Evolutionary conservation across 164 flowering plant genomes (phyloP).

Genomic region (Magnolia kwangsiensis): DNA sequence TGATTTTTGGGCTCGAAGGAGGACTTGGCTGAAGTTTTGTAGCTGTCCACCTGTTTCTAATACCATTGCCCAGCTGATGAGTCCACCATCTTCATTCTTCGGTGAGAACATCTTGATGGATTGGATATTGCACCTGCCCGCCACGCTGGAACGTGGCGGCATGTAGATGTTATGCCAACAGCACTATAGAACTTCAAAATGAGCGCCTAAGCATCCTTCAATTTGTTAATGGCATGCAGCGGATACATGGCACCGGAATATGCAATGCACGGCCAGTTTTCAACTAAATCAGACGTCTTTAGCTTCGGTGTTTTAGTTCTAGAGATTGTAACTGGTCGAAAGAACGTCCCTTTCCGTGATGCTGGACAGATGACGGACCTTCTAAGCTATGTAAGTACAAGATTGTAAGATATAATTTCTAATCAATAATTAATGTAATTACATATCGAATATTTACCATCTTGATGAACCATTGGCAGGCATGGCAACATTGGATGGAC

Average conservation of each 20-base stretch:
- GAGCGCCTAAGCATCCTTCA: background rate
- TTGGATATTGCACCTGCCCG: background rate
- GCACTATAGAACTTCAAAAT: background rate
- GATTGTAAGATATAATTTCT: background rate
- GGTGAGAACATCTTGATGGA: background rate
- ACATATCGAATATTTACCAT: background rate
- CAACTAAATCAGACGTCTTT: conserved; percentile 44
- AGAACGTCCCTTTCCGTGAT: background rate
- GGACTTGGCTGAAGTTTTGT: too few species aligned
- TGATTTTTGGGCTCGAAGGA: too few species aligned
- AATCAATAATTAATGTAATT: background rate
- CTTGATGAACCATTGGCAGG: conserved; percentile 5
- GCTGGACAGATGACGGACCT: background rate
- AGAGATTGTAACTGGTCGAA: conserved; percentile 32
- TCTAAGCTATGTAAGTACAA: conserved; percentile 4
- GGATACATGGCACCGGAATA: conserved; percentile 50
- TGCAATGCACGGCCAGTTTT: conserved; percentile 32
- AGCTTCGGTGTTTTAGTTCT: conserved; percentile 42
- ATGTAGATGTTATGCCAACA: background rate
- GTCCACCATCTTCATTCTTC: background rate
- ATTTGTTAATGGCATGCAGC: conserved; percentile 20
- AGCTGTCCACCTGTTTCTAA: too few species aligned
- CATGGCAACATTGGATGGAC: conserved; percentile 20
- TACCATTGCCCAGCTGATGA: too few species aligned
- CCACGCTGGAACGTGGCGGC: background rate